Evolutionary conservation across 83 land plant species (phyloP).

Genomic region (Larix sibirica): DNA sequence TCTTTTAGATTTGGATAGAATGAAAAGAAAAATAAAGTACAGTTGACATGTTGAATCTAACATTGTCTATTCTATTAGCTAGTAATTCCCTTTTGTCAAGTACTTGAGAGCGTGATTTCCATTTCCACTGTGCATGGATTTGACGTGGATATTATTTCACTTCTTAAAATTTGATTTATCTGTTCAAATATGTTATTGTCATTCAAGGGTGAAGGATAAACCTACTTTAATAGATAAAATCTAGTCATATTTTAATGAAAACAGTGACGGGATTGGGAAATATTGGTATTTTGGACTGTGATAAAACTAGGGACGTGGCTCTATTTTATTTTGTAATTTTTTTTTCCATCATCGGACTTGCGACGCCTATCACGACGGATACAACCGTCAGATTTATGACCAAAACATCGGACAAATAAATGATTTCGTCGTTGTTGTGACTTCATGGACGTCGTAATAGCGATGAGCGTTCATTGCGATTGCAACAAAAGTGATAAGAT

Average conservation of each 20-base stretch:
- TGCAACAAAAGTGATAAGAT: too few relatives aligned
- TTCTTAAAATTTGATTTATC: background rate
- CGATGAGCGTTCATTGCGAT: too few relatives aligned
- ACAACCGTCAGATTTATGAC: too few relatives aligned
- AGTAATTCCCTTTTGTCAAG: background rate
- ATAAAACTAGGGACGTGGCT: too few relatives aligned
- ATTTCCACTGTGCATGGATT: background rate
- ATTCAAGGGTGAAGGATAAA: background rate
- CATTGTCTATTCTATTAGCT: background rate
- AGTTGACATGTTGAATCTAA: background rate
- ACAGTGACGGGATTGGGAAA: background rate
- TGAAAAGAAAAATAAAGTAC: background rate
- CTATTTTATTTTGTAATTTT: too few relatives aligned
- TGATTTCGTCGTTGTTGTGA: too few relatives aligned
- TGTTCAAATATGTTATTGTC: background rate
- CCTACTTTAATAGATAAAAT: background rate
- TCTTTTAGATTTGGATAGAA: background rate
- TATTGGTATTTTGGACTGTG: too few relatives aligned
- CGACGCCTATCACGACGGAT: too few relatives aligned
- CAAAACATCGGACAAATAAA: too few relatives aligned
- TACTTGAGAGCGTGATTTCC: background rate
- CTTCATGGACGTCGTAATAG: too few relatives aligned
- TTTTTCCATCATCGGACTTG: too few relatives aligned
- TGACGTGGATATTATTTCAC: background rate
- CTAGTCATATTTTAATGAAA: background rate